A percentile compares a stretch with the other conserved stretches of the same genome.
phyloP scores from a whole-genome alignment of 257 asterid species.

The Lycium barbarum region DNA sequence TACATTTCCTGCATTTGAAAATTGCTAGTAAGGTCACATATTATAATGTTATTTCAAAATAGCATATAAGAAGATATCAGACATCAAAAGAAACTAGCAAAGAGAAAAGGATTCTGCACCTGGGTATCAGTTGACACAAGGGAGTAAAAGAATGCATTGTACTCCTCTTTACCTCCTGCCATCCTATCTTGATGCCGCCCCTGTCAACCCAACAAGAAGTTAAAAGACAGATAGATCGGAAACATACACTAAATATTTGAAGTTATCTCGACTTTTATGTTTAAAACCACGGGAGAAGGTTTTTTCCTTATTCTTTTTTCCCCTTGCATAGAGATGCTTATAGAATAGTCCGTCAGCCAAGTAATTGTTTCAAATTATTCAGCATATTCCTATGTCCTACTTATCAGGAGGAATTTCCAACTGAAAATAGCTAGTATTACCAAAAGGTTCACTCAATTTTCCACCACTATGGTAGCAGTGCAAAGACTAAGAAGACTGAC shows the following conservation, averaged over 20 bases:
- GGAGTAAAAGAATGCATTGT: conserved; percentile 96
- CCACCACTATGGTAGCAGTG: background rate
- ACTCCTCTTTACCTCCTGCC: conserved; percentile 98
- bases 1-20: conserved; percentile 80
- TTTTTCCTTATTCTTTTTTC: background rate
- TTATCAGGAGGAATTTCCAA: background rate
- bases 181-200: conserved; percentile 93
- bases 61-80: background rate
- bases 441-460: background rate
- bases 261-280: background rate
- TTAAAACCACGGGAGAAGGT: background rate
- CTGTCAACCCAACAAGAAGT: conserved; percentile 45
- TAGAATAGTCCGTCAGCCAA: conserved; percentile 14
- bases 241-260: background rate
- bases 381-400: background rate
- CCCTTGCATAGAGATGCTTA: background rate
- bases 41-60: background rate
- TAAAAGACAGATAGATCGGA: background rate
- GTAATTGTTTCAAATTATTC: background rate
- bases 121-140: conserved; percentile 99
- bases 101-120: conserved; percentile 40
- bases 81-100: conserved; percentile 30
- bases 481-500: background rate
- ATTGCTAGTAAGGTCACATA: conserved; percentile 17
- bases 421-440: background rate